These are phyloP conservation scores for Penicillium samsonianum DNA, from an alignment of 495 filamentous ascomycete species.

Conservation along the genomic window DNA sequence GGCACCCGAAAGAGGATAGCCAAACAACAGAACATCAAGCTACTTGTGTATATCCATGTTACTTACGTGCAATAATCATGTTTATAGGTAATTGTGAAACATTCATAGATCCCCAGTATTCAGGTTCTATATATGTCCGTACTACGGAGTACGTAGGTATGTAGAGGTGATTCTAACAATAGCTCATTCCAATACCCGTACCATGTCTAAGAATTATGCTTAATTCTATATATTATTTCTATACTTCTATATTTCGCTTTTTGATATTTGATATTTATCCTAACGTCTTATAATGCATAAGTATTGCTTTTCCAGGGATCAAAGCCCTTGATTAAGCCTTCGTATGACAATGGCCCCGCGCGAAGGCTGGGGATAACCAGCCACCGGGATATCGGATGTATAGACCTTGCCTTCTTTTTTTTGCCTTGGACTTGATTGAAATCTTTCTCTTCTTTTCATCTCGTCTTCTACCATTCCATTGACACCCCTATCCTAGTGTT, in stretches of 20 bases:
- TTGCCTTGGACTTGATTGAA: slow-evolving; percentile 5
- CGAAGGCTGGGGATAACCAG: slow-evolving; percentile 37
- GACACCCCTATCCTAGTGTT: background rate
- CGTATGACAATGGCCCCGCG: slow-evolving; percentile 22
- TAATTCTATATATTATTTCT: background rate
- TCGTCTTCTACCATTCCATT: slow-evolving; percentile 8
- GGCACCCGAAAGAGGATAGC: background rate
- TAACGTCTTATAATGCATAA: background rate
- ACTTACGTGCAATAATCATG: no score
- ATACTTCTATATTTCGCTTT: no score
- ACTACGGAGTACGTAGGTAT: background rate
- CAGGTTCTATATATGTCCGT: background rate
- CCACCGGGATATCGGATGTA: slow-evolving; percentile 31
- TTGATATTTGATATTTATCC: background rate
- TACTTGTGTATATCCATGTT: no score
- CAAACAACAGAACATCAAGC: no score
- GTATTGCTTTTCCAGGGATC: background rate
- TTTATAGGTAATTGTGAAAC: no score
- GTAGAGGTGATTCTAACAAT: background rate
- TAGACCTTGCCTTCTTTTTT: slow-evolving; percentile 13
- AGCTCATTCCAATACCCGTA: background rate
- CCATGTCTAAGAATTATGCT: background rate
- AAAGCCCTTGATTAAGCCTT: slow-evolving; percentile 3
- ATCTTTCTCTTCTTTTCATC: slow-evolving; percentile 1
- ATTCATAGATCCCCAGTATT: no score